Evolutionary conservation across 2,329 filamentous ascomycete genomes (phyloP).

Genomic region (Neodidymelliopsis sp.): DNA sequence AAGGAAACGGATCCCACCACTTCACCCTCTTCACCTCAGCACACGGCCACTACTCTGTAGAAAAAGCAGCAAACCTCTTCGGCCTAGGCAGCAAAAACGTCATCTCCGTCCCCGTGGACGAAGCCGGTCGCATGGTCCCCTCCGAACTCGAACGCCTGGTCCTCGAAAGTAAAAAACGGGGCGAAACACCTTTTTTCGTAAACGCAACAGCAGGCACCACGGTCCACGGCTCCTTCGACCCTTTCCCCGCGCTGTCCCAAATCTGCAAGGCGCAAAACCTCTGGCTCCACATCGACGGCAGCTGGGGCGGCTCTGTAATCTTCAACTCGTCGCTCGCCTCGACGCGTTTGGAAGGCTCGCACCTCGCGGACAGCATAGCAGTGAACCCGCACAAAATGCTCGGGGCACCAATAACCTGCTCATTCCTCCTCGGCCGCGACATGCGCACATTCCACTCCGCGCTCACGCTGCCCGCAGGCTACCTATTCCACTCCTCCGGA

Average conservation of each 20-base stretch:
- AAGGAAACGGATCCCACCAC: conserved; percentile 68
- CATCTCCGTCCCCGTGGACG: conserved; percentile 76
- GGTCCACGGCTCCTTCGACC: conserved; percentile 88
- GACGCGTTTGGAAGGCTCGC: conserved; percentile 71
- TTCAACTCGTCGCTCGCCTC: conserved; percentile 69
- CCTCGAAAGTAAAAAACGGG: conserved; percentile 66
- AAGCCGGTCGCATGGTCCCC: conserved; percentile 73
- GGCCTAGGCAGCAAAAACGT: conserved; percentile 82
- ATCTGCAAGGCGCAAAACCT: conserved; percentile 76
- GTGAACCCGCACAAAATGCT: conserved; percentile 99
- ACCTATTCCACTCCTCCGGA: conserved; percentile 60
- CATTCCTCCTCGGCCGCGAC: conserved; percentile 83
- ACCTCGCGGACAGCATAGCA: conserved; percentile 81
- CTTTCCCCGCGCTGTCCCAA: conserved; percentile 71
- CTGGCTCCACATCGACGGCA: conserved; percentile 93
- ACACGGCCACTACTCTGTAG: conserved; percentile 93
- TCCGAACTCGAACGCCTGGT: conserved; percentile 70
- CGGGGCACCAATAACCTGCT: conserved; percentile 87
- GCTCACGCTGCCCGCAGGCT: conserved; percentile 87
- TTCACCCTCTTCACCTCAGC: conserved; percentile 88
- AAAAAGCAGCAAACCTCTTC: conserved; percentile 91
- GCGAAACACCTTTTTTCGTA: conserved; percentile 88
- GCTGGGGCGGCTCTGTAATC: conserved; percentile 85
- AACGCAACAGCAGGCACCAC: conserved; percentile 96
- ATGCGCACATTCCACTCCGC: conserved; percentile 78